Conservation (phyloP, 2,329 filamentous ascomycete species). For the Talaromyces sp. region DNA sequence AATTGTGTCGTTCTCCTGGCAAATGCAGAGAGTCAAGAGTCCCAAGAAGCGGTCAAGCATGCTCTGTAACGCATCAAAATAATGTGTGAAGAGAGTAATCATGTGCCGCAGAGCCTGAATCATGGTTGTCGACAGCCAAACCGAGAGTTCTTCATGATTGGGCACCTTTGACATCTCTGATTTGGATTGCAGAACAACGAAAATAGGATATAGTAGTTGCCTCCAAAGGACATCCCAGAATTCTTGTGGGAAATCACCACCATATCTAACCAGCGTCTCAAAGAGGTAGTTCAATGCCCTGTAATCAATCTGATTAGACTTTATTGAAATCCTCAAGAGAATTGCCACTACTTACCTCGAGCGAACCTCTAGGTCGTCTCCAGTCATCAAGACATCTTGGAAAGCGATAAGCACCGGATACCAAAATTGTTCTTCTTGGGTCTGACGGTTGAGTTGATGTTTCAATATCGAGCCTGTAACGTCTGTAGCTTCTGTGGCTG, state of each 20-base stretch:
- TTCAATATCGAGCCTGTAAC: conserved; percentile 48
- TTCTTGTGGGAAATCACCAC: conserved; percentile 83
- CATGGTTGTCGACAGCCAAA: conserved; percentile 99
- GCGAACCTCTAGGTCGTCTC: conserved; percentile 93
- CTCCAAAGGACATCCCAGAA: conserved; percentile 99
- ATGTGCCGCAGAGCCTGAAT: conserved; percentile 97
- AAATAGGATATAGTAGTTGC: conserved; percentile 95
- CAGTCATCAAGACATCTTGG: conserved; percentile 98
- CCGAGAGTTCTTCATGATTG: conserved; percentile 93
- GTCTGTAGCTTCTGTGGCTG: conserved; percentile 42
- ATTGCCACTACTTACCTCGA: conserved; percentile 48
- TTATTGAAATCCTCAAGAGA: background rate
- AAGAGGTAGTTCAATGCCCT: conserved; percentile 93
- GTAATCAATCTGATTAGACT: conserved; percentile 14
- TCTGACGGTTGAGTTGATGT: conserved; percentile 71
- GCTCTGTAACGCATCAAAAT: conserved; percentile 92
- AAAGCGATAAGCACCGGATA: conserved; percentile 98
- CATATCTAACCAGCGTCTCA: conserved; percentile 84
- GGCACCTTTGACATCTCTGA: conserved; percentile 94
- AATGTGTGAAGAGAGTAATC: conserved; percentile 98
- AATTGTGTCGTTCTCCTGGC: conserved; percentile 98
- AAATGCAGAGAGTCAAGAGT: conserved; percentile 90
- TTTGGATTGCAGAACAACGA: conserved; percentile 93
- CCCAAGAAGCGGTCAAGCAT: conserved; percentile 98
- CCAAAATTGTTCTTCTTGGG: conserved; percentile 96